Evolutionary conservation across 179 eudicot species (phyloP).

Genomic region (Silene noctiflora): DNA sequence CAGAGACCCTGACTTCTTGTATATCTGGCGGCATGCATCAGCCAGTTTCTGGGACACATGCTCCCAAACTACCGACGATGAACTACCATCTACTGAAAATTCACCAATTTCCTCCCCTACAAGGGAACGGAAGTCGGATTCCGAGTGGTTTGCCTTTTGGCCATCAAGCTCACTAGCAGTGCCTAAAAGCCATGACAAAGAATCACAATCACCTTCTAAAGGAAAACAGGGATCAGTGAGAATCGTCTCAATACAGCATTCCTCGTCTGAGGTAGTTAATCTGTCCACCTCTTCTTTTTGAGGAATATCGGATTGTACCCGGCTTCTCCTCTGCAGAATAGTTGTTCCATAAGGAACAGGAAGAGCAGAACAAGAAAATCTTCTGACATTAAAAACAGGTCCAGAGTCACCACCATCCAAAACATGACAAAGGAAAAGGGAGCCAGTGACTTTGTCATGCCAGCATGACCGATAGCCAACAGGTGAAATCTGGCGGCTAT

Average conservation of each 20-base stretch:
- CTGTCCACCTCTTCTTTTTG: slow-evolving; percentile 26
- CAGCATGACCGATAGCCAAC: slow-evolving; percentile 83
- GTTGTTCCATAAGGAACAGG: slow-evolving; percentile 72
- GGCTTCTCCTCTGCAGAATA: slow-evolving; percentile 41
- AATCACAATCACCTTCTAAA: slow-evolving; percentile 43
- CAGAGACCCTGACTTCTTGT: slow-evolving; percentile 50
- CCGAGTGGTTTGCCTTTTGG: slow-evolving; percentile 22
- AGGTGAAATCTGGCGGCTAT: slow-evolving; percentile 68
- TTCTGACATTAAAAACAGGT: slow-evolving; percentile 60
- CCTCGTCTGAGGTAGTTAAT: slow-evolving; percentile 42
- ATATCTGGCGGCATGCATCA: slow-evolving; percentile 46
- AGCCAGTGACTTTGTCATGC: slow-evolving; percentile 93
- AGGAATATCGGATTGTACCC: slow-evolving; percentile 29
- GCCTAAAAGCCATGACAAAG: slow-evolving; percentile 47
- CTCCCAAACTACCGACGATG: slow-evolving; percentile 59
- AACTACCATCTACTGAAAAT: slow-evolving; percentile 60
- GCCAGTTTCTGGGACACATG: slow-evolving; percentile 46
- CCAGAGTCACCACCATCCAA: slow-evolving; percentile 81
- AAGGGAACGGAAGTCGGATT: slow-evolving; percentile 23
- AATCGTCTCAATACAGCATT: slow-evolving; percentile 42
- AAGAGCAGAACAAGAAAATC: slow-evolving; percentile 63
- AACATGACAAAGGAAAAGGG: slow-evolving; percentile 72
- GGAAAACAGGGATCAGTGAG: slow-evolving; percentile 56
- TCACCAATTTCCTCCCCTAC: slow-evolving; percentile 60
- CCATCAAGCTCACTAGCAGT: slow-evolving; percentile 32